Base-by-base conservation (phyloP, 1,284 basidiomycete genomes). In the Mycena sp. region DNA sequence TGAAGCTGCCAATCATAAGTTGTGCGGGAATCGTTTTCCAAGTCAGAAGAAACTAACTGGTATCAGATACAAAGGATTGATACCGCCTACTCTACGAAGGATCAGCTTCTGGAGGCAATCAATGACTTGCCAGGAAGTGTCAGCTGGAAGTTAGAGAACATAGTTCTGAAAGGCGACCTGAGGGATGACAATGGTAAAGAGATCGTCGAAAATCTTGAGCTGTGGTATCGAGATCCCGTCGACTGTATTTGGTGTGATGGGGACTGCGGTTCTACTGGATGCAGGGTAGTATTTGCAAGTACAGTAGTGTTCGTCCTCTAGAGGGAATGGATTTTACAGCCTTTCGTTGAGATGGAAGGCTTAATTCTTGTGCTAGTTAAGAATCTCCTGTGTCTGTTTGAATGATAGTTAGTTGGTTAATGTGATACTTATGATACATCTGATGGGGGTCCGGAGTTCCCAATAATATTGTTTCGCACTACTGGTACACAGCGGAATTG, bases 141-240 rank as follows among this genome's bases (percentile, higher is more conserved):
- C 1, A 41, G 41, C 17, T 54, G 52, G 52, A 43, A 44, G 26
- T 9, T 29, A 1, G 41, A 54, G 40, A 44, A 6, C 6, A 9
- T 54, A 1, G 21, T 10, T 2, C 7, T 44, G 6, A 49, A 41
- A 19, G 76, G 75, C 0, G 67, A 74, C 53, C 12, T 57, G 4
- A 10, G 29, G 5, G 65, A 64, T 14, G 58, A 69, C 11, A 52
- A 69, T 35, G 63, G 62, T 6, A 29, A 68, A 5, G 16, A 26
- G 0, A 32, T 67, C 0, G 72, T 70, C 48, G 62, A 64, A 17
- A 43, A 37, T 7, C 46, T 75, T 0, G 72, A 78, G 43, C 44
- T 77, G 0, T 78, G 76, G 77, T n/a, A 52, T 3, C 37, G 72
- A 0, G 67, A 80, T 58, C 73, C 74, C 10, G 67, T 79, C 0